phyloP scores from a whole-genome alignment of 176 grass and related monocot genomes.

The Zea mays region Zm-B73-REFERENCE-NAM-5.0 NC_050096.1:297030501-297031000 shows the following conservation, averaged over 20 bases:
- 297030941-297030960: slow-evolving; percentile 53
- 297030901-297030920: slow-evolving; percentile 40
- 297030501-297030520: not conserved
- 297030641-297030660: not conserved
- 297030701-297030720: not conserved
- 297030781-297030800: not conserved
- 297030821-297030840: not conserved
- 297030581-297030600: not conserved
- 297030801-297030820: not conserved
- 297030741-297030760: not conserved
- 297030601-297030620: not conserved
- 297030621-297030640: not conserved
- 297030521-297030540: not conserved
- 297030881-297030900: not conserved
- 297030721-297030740: not conserved
- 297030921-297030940: slow-evolving; percentile 68
- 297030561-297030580: not conserved
- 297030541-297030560: not conserved
- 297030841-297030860: not conserved
- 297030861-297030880: not conserved
- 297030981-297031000: slow-evolving; percentile 70
- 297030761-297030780: not conserved
- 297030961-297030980: slow-evolving; percentile 64
- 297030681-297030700: not conserved
- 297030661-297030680: not conserved